Conservation (phyloP, 2,329 filamentous ascomycete species). For the Xylariomycetidae sp. region DNA sequence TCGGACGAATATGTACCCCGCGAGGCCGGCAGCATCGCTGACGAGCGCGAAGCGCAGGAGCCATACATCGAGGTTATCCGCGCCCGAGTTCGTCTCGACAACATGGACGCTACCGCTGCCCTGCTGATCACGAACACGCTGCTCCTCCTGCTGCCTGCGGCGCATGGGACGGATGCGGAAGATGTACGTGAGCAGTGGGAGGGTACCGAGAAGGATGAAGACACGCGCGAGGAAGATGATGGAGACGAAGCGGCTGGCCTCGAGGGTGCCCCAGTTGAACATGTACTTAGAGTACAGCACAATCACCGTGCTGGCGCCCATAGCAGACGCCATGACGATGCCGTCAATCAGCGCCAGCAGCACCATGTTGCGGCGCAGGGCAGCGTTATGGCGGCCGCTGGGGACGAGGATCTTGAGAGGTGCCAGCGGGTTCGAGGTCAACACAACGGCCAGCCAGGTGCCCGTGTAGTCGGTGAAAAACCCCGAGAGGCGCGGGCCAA, state of each 20-base stretch:
- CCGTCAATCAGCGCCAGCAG: conserved; percentile 76
- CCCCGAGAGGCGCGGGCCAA: conserved; percentile 14
- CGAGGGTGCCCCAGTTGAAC: conserved; percentile 77
- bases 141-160: conserved; percentile 29
- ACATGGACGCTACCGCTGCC: conserved; percentile 14
- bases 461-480: conserved; percentile 17
- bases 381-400: conserved; percentile 53
- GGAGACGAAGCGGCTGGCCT: conserved; percentile 76
- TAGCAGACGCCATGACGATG: conserved; percentile 71
- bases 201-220: conserved; percentile 62
- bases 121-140: background rate
- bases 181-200: conserved; percentile 72
- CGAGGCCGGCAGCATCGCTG: conserved; percentile 69
- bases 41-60: conserved; percentile 69
- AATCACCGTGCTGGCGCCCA: conserved; percentile 75
- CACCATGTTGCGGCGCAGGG: conserved; percentile 74
- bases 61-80: conserved; percentile 70
- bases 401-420: conserved; percentile 77
- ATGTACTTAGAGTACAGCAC: conserved; percentile 76
- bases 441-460: conserved; percentile 27
- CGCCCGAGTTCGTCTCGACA: conserved; percentile 55
- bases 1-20: conserved; percentile 66
- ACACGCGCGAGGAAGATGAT: conserved; percentile 74
- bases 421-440: conserved; percentile 61
- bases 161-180: conserved; percentile 54